phyloP scores from a whole-genome alignment of 495 filamentous ascomycete species.

The Penicillium robsamsonii region DNA sequence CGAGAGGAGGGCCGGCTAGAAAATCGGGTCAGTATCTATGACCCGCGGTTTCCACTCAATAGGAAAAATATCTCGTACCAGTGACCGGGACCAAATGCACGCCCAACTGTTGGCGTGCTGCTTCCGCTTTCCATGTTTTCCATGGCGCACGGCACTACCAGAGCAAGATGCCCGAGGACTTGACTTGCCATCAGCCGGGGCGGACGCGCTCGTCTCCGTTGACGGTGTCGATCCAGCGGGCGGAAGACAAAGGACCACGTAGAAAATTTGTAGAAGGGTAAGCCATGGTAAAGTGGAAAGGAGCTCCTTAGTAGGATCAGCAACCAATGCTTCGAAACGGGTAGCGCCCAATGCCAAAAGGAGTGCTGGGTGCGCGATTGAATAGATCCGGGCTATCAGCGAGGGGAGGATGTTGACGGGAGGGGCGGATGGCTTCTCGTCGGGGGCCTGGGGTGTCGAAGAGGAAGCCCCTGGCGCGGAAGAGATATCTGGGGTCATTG shows the following conservation, averaged over 20 bases:
- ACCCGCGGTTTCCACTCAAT: neutral
- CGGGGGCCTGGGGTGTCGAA: slow-evolving; percentile 23
- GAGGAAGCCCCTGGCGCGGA: slow-evolving; percentile 13
- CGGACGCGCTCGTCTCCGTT: slow-evolving; percentile 23
- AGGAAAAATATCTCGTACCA: slow-evolving; percentile 28
- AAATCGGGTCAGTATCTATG: slow-evolving; percentile 12
- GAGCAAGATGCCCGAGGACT: slow-evolving; percentile 27
- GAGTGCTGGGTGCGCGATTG: slow-evolving; percentile 63
- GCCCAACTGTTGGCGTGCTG: slow-evolving; percentile 19
- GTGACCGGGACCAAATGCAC: slow-evolving; percentile 30
- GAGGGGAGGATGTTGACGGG: slow-evolving; percentile 47
- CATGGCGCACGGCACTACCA: slow-evolving; percentile 18
- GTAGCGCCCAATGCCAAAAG: slow-evolving; percentile 58
- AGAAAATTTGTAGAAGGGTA: slow-evolving; percentile 61
- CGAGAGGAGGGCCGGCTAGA: slow-evolving; percentile 61
- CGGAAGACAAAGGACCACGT: slow-evolving; percentile 71
- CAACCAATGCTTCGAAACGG: slow-evolving; percentile 66
- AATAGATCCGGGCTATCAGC: slow-evolving; percentile 48
- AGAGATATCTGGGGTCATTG: slow-evolving; percentile 27
- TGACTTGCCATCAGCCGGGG: slow-evolving; percentile 37
- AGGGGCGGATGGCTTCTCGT: slow-evolving; percentile 31
- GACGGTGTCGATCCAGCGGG: slow-evolving; percentile 48
- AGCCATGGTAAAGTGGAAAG: slow-evolving; percentile 59
- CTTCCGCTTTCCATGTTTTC: slow-evolving; percentile 22
- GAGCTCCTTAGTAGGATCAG: slow-evolving; percentile 68